These are phyloP conservation scores for Zygoascus sp. DNA, from an alignment of 1,139 yeast genomes.

Conservation along the genomic window DNA sequence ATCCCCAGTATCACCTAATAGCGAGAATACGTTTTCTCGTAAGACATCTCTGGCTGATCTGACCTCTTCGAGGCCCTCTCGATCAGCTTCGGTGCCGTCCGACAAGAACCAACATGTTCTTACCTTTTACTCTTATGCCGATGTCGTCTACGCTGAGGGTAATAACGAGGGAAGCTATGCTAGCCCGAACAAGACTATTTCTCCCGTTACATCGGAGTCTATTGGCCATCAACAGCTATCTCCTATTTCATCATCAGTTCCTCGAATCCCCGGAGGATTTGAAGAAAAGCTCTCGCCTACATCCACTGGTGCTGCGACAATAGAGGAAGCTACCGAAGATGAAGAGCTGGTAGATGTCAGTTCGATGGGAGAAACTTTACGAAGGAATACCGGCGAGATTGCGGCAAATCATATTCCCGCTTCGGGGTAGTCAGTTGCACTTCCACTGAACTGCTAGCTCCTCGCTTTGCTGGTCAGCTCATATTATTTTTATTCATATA, in stretches of 20 bases:
- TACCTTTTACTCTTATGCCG: constrained; percentile 75
- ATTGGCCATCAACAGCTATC: background rate
- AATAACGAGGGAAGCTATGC: background rate
- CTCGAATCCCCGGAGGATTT: background rate
- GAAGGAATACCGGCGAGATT: constrained; percentile 40
- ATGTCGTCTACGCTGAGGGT: constrained; percentile 43
- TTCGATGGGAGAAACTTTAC: constrained; percentile 40
- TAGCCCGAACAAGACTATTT: constrained; percentile 1
- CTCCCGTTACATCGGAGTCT: background rate
- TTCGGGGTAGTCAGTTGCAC: too few relatives aligned
- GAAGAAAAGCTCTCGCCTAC: background rate
- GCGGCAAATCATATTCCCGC: constrained; percentile 15
- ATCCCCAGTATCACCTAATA: background rate
- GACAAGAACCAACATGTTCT: constrained; percentile 42
- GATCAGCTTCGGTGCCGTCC: background rate
- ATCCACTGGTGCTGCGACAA: constrained; percentile 1
- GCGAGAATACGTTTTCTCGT: background rate
- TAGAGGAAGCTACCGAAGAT: constrained; percentile 14
- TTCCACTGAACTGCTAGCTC: too few relatives aligned
- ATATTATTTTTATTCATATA: constrained; percentile 3
- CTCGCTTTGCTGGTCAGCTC: too few relatives aligned
- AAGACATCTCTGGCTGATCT: constrained; percentile 5
- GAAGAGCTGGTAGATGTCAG: constrained; percentile 30
- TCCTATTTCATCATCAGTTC: background rate
- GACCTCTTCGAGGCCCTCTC: background rate